Evolutionary conservation across 192 early-diverging fungal genomes (phyloP).

Genomic region (Coemansia javaensis): DNA sequence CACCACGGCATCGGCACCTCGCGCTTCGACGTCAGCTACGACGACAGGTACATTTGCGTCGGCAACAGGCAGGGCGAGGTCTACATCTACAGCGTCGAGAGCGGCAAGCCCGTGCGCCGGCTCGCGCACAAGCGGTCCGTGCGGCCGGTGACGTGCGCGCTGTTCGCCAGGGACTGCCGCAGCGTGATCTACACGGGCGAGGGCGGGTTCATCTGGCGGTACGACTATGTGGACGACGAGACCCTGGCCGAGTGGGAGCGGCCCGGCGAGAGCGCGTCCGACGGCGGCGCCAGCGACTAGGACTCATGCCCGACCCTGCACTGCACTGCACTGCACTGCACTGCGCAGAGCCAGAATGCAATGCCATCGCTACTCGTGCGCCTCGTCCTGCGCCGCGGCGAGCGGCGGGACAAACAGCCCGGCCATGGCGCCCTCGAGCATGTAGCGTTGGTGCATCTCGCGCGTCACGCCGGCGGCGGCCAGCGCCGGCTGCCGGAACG

Average conservation of each 20-base stretch:
- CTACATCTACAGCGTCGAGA: conserved; percentile 67
- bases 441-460: conserved; percentile 45
- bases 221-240: conserved; percentile 73
- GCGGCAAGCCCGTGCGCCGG: conserved; percentile 58
- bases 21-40: conserved; percentile 65
- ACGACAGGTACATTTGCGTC: conserved; percentile 67
- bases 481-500: conserved; percentile 31
- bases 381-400: neutral
- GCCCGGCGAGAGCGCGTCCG: conserved; percentile 23
- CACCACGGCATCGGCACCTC: conserved; percentile 44
- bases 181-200: conserved; percentile 70
- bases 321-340: neutral
- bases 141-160: conserved; percentile 73
- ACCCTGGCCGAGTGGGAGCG: conserved; percentile 68
- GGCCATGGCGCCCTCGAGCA: conserved; percentile 43
- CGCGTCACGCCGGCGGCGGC: conserved; percentile 47
- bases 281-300: conserved; percentile 15
- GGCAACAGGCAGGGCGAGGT: conserved; percentile 70
- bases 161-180: conserved; percentile 70
- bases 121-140: conserved; percentile 72
- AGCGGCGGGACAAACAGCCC: conserved; percentile 34
- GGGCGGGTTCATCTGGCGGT: conserved; percentile 78
- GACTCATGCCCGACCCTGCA: neutral
- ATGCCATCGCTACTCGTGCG: neutral
- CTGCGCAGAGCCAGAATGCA: neutral